phyloP scores from a whole-genome alignment of 2,329 filamentous ascomycete species.

The Botrytis paeoniae region DNA sequence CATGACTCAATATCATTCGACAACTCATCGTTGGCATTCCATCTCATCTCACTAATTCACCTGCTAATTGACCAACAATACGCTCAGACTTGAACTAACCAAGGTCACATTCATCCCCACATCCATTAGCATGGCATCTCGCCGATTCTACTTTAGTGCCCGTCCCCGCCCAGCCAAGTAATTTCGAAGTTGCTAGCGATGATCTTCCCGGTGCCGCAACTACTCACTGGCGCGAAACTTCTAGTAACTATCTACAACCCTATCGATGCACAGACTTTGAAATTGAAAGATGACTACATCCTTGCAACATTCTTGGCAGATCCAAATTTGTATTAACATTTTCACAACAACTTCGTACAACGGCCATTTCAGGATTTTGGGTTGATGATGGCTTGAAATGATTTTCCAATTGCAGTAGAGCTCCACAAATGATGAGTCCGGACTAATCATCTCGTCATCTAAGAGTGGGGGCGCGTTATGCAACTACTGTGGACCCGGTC shows the following conservation, averaged over 20 bases:
- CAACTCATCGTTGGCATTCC: not conserved
- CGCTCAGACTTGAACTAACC: not conserved
- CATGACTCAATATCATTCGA: slow-evolving; percentile 5
- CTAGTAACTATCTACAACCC: not conserved
- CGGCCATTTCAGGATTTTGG: not conserved
- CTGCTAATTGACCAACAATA: not conserved
- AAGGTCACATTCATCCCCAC: slow-evolving; percentile 8
- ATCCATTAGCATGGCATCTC: not conserved
- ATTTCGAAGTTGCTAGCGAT: not conserved
- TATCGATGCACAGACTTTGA: slow-evolving; percentile 6
- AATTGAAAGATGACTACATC: slow-evolving; percentile 1
- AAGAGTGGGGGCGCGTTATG: slow-evolving; percentile 3
- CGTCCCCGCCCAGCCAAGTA: not conserved
- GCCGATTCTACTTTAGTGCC: slow-evolving; percentile 7
- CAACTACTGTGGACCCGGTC: not conserved
- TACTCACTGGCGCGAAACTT: not conserved
- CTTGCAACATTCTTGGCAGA: slow-evolving; percentile 1
- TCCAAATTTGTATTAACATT: not conserved
- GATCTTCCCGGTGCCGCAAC: slow-evolving; percentile 13
- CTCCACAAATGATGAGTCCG: not conserved
- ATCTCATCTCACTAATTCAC: not conserved
- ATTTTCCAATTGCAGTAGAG: not conserved
- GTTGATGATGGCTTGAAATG: not conserved
- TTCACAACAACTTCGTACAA: not conserved
- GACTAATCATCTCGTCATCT: slow-evolving; percentile 13